Conservation (phyloP, 768 basidiomycete species). For the Dictyophora rubrovolvata region DNA sequence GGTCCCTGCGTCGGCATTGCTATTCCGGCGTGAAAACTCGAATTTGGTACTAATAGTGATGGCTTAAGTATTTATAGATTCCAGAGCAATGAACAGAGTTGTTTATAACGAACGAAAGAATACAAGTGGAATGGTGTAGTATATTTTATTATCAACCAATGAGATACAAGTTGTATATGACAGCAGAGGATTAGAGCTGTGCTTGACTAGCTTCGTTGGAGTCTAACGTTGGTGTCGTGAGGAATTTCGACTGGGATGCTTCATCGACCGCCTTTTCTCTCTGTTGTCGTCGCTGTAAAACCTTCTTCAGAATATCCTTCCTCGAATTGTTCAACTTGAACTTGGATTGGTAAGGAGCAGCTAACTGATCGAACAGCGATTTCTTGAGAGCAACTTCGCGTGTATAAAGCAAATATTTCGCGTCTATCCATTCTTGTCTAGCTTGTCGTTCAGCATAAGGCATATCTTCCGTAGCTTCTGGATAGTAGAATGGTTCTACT, state of each 20-base stretch:
- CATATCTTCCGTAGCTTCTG: slow-evolving; percentile 74
- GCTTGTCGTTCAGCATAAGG: slow-evolving; percentile 37
- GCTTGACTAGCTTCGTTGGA: too few species aligned
- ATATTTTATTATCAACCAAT: too few species aligned
- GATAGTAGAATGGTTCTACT: slow-evolving; percentile 90
- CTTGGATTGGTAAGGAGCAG: slow-evolving; percentile 28
- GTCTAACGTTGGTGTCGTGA: too few species aligned
- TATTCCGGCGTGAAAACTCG: too few species aligned
- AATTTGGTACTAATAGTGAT: too few species aligned
- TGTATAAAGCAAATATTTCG: slow-evolving; percentile 21
- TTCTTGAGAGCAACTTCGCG: slow-evolving; percentile 23
- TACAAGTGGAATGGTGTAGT: too few species aligned
- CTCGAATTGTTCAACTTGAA: slow-evolving; percentile 29
- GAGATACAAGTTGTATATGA: too few species aligned
- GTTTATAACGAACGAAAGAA: too few species aligned
- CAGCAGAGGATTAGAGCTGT: too few species aligned
- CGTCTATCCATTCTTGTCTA: slow-evolving; percentile 54
- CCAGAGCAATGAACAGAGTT: too few species aligned
- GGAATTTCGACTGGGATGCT: slow-evolving; percentile 2
- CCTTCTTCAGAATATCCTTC: slow-evolving; percentile 40
- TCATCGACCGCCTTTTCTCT: slow-evolving; percentile 31
- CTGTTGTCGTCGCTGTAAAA: slow-evolving; percentile 36
- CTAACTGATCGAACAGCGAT: slow-evolving; percentile 26
- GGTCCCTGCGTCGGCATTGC: too few species aligned
- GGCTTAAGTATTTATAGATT: too few species aligned